Evolutionary conservation across 2,329 filamentous ascomycete species (phyloP).

Genomic region (Colletotrichum sp.): DNA sequence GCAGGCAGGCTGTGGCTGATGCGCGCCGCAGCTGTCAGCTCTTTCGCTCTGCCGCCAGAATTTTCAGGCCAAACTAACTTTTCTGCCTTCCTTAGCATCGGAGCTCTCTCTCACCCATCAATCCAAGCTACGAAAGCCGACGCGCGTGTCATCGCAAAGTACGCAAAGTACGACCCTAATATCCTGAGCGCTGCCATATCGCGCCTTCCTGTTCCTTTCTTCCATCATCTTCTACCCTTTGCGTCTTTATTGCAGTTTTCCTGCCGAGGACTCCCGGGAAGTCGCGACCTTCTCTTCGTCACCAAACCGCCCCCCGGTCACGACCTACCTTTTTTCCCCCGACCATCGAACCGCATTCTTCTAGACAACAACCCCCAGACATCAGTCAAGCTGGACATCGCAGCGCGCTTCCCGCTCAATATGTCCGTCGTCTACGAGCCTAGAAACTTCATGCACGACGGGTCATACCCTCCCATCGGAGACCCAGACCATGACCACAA

Average conservation of each 20-base stretch:
- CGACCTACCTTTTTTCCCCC: conserved; percentile 5
- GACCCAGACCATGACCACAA: conserved; percentile 43
- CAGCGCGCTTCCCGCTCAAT: conserved; percentile 23
- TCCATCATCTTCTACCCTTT: neutral
- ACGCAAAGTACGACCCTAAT: conserved; percentile 8
- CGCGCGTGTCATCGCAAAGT: conserved; percentile 12
- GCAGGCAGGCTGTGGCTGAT: neutral
- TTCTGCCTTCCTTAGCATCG: conserved; percentile 12
- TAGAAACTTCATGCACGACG: conserved; percentile 53
- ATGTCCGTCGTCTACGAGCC: conserved; percentile 61
- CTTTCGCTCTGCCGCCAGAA: conserved; percentile 9
- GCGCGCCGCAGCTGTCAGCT: neutral
- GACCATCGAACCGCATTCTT: neutral
- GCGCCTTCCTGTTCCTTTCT: neutral
- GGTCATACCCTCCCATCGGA: conserved; percentile 51
- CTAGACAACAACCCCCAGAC: neutral
- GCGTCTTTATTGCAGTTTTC: neutral
- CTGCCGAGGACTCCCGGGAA: neutral
- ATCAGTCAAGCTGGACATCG: conserved; percentile 24
- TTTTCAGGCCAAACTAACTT: conserved; percentile 19
- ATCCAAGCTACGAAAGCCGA: neutral
- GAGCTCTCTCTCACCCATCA: neutral
- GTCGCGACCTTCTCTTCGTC: neutral
- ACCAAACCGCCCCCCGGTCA: neutral
- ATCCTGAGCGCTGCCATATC: neutral